phyloP scores from a whole-genome alignment of 192 early-diverging fungal genomes.

The Chytriomyces sp. region DNA sequence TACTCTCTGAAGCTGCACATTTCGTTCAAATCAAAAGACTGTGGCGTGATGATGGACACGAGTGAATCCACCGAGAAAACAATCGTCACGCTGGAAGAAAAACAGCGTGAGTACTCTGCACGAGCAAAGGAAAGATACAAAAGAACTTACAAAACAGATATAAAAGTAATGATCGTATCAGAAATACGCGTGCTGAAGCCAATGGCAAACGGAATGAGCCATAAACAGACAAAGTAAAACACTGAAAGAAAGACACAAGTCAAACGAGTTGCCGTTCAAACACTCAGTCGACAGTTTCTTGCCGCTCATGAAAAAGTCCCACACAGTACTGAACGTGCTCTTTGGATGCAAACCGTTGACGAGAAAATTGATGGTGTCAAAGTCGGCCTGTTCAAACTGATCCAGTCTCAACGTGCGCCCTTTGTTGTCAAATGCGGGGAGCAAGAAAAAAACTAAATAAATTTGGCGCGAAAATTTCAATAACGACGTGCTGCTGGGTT shows the following conservation, averaged over 20 bases:
- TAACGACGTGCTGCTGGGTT: too few species aligned
- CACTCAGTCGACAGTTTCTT: too few species aligned
- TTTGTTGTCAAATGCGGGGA: slow-evolving; percentile 26
- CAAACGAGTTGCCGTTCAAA: not conserved
- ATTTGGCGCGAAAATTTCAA: not conserved
- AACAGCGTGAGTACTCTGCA: not conserved
- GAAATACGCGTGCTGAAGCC: slow-evolving; percentile 1
- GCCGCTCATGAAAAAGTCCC: slow-evolving; percentile 19
- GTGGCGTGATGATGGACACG: slow-evolving; percentile 2
- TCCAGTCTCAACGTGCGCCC: slow-evolving; percentile 11
- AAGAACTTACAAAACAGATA: slow-evolving; percentile 9
- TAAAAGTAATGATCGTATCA: not conserved
- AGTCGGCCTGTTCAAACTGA: slow-evolving; percentile 25
- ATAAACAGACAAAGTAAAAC: slow-evolving; percentile 19
- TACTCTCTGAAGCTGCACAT: slow-evolving; percentile 16
- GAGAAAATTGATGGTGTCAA: slow-evolving; percentile 9
- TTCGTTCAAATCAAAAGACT: not conserved
- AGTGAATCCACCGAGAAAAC: slow-evolving; percentile 1
- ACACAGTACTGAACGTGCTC: slow-evolving; percentile 15
- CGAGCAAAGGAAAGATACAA: not conserved
- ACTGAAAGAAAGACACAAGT: not conserved
- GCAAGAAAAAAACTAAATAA: slow-evolving; percentile 16
- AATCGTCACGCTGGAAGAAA: not conserved
- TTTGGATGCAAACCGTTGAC: slow-evolving; percentile 24
- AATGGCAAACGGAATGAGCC: slow-evolving; percentile 18